Evolutionary conservation across 2,329 filamentous ascomycete species (phyloP), one percentile per base, ranked within the genome.

Genomic region (Hymenoscyphus fructigenus): DNA sequence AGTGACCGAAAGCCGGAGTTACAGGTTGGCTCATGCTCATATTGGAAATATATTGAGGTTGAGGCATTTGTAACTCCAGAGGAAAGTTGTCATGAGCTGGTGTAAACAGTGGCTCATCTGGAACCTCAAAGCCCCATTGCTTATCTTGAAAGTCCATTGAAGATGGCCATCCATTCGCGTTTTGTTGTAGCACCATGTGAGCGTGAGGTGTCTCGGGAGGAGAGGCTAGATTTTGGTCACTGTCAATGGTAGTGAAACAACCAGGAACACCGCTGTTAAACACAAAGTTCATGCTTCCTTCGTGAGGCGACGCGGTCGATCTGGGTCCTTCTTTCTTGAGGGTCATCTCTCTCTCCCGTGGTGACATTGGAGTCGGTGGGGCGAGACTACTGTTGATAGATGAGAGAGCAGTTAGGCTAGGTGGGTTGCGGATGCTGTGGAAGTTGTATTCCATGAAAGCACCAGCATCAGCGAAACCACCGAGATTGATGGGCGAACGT

Each of bases 291-390:
- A 70, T 60, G 23, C 61, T 65, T 36, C 65, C 66, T 26, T 72
- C 68, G 3, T 66, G 64, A n/a, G 71, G 72, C 50, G 73, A 74
- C 20, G 67, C 67, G 10, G 73, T 73, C 5, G 69, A 71, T 61
- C 64, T 64, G 6, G 67, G 38, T 1, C 57, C 61, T 9, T 74
- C 71, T 23, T 70, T 71, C n/a, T 47, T 62, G 12, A 74, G 63
- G 4, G 62, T 67, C 70, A 73, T 73, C 58, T 73, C 69, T 34
- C 69, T 65, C 61, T 71, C 73, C 41, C 66, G 65, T 28, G 73
- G 73, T 36, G 74, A 75, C 70, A 75, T 71, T 10, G 74, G 74
- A 23, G 74, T 76, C 17, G 73, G 72, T 50, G 74, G 74, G 55
- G 74, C 73, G 3, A 76, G 67, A 50, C 71, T 75, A 64, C 71